Evolutionary conservation across 345 rosid species (phyloP).

Genomic region (Pseudoturritis turrita): DNA sequence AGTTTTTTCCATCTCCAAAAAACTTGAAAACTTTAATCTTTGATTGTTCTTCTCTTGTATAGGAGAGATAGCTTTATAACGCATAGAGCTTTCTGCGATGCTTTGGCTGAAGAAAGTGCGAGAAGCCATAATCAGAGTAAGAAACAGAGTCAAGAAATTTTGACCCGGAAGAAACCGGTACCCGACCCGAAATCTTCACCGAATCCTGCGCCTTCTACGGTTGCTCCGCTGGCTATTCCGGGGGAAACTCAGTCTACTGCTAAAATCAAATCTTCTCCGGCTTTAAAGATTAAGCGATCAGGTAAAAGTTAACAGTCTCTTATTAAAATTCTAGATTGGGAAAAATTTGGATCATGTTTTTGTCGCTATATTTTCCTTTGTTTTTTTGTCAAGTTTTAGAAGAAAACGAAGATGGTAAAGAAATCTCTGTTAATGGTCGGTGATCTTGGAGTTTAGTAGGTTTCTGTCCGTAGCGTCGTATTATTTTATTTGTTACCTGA

Average conservation of each 20-base stretch:
- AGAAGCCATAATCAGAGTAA: constrained; percentile 17
- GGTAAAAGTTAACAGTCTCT: constrained; percentile 34
- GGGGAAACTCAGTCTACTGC: constrained; percentile 18
- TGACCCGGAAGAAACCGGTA: constrained; percentile 20
- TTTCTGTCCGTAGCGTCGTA: constrained; percentile 46
- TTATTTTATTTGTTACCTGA: constrained; percentile 14
- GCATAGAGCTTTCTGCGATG: constrained; percentile 72
- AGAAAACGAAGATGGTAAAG: neutral
- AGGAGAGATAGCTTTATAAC: constrained; percentile 69
- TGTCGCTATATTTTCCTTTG: neutral
- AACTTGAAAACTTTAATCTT: neutral
- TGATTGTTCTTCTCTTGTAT: constrained; percentile 12
- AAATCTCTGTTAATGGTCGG: constrained; percentile 14
- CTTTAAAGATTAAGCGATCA: constrained; percentile 14
- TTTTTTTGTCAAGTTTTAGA: neutral
- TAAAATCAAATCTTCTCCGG: constrained; percentile 5
- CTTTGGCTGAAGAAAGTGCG: constrained; percentile 49
- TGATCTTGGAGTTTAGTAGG: constrained; percentile 52
- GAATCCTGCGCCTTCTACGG: neutral
- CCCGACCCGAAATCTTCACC: constrained; percentile 2
- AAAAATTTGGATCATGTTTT: neutral
- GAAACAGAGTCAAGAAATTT: constrained; percentile 20
- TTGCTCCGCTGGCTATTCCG: neutral
- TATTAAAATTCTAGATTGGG: neutral
- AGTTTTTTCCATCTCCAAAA: neutral